These are phyloP conservation scores for Aspergillus arachidicola DNA, from an alignment of 2,329 filamentous ascomycete genomes.

Conservation along the genomic window DNA sequence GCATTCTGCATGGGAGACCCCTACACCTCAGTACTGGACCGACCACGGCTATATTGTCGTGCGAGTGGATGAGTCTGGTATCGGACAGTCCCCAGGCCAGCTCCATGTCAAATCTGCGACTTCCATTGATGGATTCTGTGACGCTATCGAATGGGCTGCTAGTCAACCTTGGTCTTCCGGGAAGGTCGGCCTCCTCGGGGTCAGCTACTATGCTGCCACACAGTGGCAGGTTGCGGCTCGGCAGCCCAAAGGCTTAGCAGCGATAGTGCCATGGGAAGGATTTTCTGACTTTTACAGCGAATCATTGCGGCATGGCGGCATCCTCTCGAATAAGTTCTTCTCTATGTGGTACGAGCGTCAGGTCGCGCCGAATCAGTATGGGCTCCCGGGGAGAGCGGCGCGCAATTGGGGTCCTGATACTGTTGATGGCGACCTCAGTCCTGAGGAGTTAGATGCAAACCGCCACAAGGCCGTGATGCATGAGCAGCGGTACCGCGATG, in stretches of 20 bases:
- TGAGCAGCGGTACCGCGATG: constrained; percentile 55
- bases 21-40: constrained; percentile 59
- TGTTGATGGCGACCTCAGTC: constrained; percentile 43
- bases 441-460: constrained; percentile 16
- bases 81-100: constrained; percentile 11
- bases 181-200: neutral
- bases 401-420: neutral
- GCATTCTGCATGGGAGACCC: constrained; percentile 61
- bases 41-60: constrained; percentile 55
- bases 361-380: neutral
- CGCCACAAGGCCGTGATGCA: no score
- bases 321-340: neutral
- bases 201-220: neutral
- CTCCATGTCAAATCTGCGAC: neutral
- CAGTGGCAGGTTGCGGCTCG: neutral
- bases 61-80: constrained; percentile 53
- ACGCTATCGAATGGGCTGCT: neutral
- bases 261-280: neutral
- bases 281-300: neutral
- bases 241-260: neutral
- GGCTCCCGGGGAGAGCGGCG: no score
- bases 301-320: neutral
- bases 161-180: neutral
- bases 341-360: neutral
- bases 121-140: neutral